Conservation (phyloP, 257 asterid species). For the Lithospermum erythrorhizon region DNA sequence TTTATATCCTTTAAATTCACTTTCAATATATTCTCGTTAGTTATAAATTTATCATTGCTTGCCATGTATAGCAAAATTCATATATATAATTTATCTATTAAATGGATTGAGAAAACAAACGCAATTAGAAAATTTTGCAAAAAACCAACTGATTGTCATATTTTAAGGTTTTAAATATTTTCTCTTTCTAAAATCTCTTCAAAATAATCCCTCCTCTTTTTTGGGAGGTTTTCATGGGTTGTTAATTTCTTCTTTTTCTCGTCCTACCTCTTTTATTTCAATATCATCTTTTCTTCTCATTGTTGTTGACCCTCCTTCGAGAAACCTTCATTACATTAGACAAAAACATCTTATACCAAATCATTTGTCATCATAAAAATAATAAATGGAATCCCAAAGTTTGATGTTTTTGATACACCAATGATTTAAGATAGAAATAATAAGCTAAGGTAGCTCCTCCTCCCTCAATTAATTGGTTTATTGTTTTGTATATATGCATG, state of each 20-base stretch:
- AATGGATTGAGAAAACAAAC: too few relatives aligned
- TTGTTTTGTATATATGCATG: too few relatives aligned
- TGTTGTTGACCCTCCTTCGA: neutral
- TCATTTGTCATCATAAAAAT: too few relatives aligned
- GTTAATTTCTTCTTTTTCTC: neutral
- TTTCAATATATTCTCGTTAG: too few relatives aligned
- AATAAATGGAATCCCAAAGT: neutral
- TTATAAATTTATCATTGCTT: too few relatives aligned
- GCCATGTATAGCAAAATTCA: too few relatives aligned
- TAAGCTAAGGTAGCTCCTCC: neutral
- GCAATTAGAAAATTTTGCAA: too few relatives aligned
- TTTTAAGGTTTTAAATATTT: too few relatives aligned
- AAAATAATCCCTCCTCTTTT: neutral
- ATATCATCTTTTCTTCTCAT: neutral
- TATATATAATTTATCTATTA: too few relatives aligned
- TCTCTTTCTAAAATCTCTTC: neutral
- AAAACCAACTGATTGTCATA: neutral
- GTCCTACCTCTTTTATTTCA: too few relatives aligned
- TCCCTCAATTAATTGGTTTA: too few relatives aligned
- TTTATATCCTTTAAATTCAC: too few relatives aligned
- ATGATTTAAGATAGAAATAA: neutral
- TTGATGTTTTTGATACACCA: neutral
- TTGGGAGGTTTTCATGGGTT: neutral
- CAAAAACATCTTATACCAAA: neutral
- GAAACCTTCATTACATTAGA: neutral